Evolutionary conservation across 1,284 basidiomycete genomes (phyloP).

Genomic region (Malassezia japonica): DNA sequence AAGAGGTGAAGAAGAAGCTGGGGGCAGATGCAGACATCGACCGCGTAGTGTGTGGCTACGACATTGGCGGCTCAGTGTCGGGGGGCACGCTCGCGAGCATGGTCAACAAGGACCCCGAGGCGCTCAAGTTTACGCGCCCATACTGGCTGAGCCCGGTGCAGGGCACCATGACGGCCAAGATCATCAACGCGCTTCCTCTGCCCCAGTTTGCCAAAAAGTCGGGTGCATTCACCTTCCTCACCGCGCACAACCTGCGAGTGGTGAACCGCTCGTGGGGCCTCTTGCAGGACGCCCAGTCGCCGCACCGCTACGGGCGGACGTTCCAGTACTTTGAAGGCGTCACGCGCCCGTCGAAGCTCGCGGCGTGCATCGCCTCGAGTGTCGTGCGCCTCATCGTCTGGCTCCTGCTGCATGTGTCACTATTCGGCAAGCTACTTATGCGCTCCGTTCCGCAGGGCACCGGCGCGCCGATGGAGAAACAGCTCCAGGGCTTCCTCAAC

Average conservation of each 20-base stretch:
- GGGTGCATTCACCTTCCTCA: constrained; percentile 61
- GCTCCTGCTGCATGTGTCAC: neutral
- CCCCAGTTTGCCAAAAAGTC: constrained; percentile 51
- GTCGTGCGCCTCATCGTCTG: constrained; percentile 4
- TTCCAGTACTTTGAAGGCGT: constrained; percentile 69
- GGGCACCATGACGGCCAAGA: constrained; percentile 40
- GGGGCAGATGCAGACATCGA: constrained; percentile 38
- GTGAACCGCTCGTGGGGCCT: constrained; percentile 72
- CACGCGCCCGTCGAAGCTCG: constrained; percentile 45
- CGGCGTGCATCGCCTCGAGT: constrained; percentile 2
- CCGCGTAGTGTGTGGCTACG: constrained; percentile 47
- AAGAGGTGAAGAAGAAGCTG: constrained; percentile 51
- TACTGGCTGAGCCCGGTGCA: constrained; percentile 23
- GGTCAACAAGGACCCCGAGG: constrained; percentile 52
- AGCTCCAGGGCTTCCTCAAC: constrained; percentile 8
- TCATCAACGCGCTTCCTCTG: constrained; percentile 54
- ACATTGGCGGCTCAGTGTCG: constrained; percentile 56
- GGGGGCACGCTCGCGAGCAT: constrained; percentile 62
- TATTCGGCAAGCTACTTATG: neutral
- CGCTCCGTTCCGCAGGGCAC: constrained; percentile 11
- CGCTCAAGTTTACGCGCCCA: constrained; percentile 56
- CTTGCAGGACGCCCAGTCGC: constrained; percentile 50
- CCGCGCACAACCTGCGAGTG: constrained; percentile 57
- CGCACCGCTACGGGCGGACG: constrained; percentile 48
- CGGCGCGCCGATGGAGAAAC: constrained; percentile 11